Evolutionary conservation across 164 flowering plant species (phyloP).

Genomic region (Vitis labrusca): DNA sequence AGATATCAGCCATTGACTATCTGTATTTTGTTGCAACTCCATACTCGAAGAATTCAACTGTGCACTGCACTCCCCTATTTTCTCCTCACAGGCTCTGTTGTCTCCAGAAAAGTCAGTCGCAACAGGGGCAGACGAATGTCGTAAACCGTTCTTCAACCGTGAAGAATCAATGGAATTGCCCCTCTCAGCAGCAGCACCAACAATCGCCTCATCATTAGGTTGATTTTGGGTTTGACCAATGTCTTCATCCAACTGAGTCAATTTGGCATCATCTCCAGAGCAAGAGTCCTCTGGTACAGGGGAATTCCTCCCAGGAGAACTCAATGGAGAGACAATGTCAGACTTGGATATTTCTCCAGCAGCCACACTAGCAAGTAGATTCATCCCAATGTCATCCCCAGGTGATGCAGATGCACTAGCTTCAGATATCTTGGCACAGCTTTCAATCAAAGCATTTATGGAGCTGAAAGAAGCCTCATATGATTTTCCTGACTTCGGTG

Average conservation of each 20-base stretch:
- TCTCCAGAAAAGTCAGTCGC: too few species aligned
- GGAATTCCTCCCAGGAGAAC: conserved; percentile 43
- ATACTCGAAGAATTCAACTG: conserved; percentile 19
- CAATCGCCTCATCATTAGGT: conserved; percentile 24
- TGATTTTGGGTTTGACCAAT: conserved; percentile 12
- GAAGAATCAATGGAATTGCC: background rate
- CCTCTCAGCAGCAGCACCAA: conserved; percentile 30
- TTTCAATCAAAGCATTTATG: conserved; percentile 49
- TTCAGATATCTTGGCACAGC: conserved; percentile 53
- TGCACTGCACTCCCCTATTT: conserved; percentile 22
- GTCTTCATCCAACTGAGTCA: conserved; percentile 31
- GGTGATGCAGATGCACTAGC: conserved; percentile 42
- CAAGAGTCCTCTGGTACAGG: conserved; percentile 30
- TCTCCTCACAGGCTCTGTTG: too few species aligned
- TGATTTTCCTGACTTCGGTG: conserved; percentile 35
- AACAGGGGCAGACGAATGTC: background rate
- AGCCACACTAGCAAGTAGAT: conserved; percentile 94
- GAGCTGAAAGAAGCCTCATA: conserved; percentile 42
- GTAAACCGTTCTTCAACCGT: conserved; percentile 12
- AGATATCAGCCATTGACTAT: conserved; percentile 20
- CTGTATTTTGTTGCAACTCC: conserved; percentile 25
- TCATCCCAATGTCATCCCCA: conserved; percentile 88
- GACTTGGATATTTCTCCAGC: conserved; percentile 77
- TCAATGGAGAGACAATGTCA: conserved; percentile 39
- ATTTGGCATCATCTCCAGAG: conserved; percentile 23